These are phyloP conservation scores for Suillus sp. DNA, from an alignment of 768 basidiomycete genomes.

Conservation along the genomic window DNA sequence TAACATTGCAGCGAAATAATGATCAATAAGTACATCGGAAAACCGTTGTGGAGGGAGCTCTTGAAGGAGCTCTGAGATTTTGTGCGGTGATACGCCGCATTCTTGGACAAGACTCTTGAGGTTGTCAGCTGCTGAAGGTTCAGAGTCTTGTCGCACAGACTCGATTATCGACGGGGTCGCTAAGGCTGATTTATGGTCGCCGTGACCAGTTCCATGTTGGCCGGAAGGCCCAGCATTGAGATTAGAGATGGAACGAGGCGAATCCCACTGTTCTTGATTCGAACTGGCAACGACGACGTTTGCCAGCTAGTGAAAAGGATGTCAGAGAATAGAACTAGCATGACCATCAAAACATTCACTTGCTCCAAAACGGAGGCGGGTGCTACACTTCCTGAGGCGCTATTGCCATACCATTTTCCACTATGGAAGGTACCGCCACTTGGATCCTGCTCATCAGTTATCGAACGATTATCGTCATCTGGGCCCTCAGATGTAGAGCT, in stretches of 20 bases:
- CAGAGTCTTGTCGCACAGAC: conserved; percentile 43
- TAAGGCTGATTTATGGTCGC: conserved; percentile 31
- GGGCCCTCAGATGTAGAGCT: conserved; percentile 50
- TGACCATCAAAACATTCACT: conserved; percentile 44
- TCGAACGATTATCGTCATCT: conserved; percentile 73
- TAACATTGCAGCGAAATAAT: conserved; percentile 77
- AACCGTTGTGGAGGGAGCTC: conserved; percentile 81
- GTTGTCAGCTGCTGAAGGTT: conserved; percentile 72
- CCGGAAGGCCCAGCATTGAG: conserved; percentile 15
- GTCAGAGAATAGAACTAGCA: conserved; percentile 25
- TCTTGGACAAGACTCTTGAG: conserved; percentile 86
- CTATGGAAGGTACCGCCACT: conserved; percentile 78
- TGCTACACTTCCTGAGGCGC: conserved; percentile 81
- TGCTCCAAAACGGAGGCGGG: conserved; percentile 80
- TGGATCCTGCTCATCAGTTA: conserved; percentile 76
- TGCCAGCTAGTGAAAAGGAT: conserved; percentile 45
- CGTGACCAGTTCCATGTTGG: conserved; percentile 28
- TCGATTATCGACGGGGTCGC: conserved; percentile 39
- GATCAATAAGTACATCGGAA: conserved; percentile 78
- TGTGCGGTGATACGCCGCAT: conserved; percentile 89
- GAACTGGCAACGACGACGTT: conserved; percentile 50
- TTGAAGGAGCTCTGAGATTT: conserved; percentile 85
- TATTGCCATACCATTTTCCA: conserved; percentile 85
- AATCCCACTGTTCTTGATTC: conserved; percentile 33
- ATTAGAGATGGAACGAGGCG: conserved; percentile 19